Conservation (phyloP, 768 basidiomycete species). For the Tremella fuciformis region DNA sequence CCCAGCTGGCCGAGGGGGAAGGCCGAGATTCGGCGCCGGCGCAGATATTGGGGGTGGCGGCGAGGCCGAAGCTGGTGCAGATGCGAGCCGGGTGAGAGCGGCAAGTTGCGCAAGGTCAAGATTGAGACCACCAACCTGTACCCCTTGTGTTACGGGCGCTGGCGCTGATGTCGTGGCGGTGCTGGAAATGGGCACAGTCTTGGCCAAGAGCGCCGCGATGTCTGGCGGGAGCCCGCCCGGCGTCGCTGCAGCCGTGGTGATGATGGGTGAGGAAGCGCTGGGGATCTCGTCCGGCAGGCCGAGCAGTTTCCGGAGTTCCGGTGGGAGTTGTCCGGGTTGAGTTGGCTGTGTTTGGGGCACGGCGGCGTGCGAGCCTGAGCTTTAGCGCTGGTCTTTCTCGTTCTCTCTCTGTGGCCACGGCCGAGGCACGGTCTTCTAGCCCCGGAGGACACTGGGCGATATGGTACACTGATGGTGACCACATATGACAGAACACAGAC, state of each 20-base stretch:
- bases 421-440: too few species aligned
- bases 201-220: constrained; percentile 36
- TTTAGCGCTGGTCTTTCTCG: too few species aligned
- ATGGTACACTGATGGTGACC: too few species aligned
- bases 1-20: neutral
- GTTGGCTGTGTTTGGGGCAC: constrained; percentile 13
- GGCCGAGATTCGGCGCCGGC: neutral
- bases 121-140: constrained; percentile 5
- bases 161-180: neutral
- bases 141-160: neutral
- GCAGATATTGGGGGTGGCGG: constrained; percentile 3
- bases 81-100: constrained; percentile 18
- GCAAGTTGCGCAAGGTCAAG: constrained; percentile 26
- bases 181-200: constrained; percentile 12
- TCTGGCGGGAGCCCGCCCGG: constrained; percentile 16
- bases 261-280: too few species aligned
- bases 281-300: constrained; percentile 25
- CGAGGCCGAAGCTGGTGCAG: neutral
- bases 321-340: constrained; percentile 28
- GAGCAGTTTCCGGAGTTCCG: constrained; percentile 37
- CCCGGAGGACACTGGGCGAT: too few species aligned
- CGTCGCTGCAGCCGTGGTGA: too few species aligned
- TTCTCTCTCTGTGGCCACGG: too few species aligned
- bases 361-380: too few species aligned
- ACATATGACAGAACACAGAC: too few species aligned